These are phyloP conservation scores for Salvia rosmarinus DNA, from an alignment of 257 asterid genomes.

Conservation along the genomic window DNA sequence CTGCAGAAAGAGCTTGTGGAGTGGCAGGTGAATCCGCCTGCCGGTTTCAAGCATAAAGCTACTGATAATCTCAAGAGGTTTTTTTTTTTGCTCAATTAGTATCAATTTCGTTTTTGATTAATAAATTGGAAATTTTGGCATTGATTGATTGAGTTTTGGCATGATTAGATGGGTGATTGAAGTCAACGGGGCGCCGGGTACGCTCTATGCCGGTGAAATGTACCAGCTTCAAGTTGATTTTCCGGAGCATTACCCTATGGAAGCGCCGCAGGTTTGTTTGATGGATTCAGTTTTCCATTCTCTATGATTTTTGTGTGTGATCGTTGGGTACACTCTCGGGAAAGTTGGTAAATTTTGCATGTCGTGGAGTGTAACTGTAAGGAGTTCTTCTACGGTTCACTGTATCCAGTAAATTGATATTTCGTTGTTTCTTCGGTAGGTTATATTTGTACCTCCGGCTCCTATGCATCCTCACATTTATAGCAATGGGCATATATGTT, in stretches of 20 bases:
- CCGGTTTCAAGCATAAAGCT: conserved; percentile 85
- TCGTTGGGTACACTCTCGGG: neutral
- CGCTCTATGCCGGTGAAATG: conserved; percentile 59
- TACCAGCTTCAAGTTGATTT: conserved; percentile 79
- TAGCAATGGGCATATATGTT: conserved; percentile 95
- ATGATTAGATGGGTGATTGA: conserved; percentile 67
- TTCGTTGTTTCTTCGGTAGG: conserved; percentile 42
- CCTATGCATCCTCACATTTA: conserved; percentile 91
- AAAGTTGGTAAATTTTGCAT: neutral
- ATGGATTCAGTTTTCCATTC: neutral
- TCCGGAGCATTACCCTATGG: conserved; percentile 81
- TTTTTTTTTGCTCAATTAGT: neutral
- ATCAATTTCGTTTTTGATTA: neutral
- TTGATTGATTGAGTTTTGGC: conserved; percentile 18
- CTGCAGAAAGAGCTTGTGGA: conserved; percentile 93
- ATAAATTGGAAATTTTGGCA: neutral
- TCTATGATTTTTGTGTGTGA: neutral
- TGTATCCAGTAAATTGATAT: neutral
- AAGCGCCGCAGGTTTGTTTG: conserved; percentile 65
- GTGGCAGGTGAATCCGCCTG: conserved; percentile 97
- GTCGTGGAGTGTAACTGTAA: neutral
- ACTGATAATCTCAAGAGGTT: conserved; percentile 97
- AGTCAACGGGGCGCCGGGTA: conserved; percentile 69
- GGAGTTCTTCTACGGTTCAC: conserved; percentile 28
- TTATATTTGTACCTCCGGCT: conserved; percentile 83